Base-by-base conservation (phyloP, 1,139 yeast genomes). In the Blastobotrys illinoisensis region DNA sequence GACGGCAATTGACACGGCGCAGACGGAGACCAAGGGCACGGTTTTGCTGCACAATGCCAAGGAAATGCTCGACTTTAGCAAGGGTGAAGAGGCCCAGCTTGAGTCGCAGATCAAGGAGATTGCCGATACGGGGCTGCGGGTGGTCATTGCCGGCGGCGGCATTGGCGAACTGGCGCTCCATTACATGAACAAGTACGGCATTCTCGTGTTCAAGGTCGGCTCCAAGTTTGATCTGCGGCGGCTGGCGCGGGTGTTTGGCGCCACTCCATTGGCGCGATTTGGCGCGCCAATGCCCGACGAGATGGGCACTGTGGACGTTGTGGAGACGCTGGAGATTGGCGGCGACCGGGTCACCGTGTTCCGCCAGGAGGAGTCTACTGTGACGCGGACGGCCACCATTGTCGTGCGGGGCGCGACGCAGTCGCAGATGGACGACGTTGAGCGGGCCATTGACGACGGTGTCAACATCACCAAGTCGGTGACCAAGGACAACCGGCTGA, bases 251-350 rank as follows among this genome's bases (percentile, higher is more conserved):
- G 99, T 93, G 18, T 91, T 97, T 74, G 98, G 98, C 51, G 98
- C 98, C 47, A 87, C 97, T 19, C 97, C 99, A 55, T 78, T 91
- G 67, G 95, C 97, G 53, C 81, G 97, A 72, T 79, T 95, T 57
- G 97, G 97, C 61, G 96, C 97, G 0, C 98, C 98, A 64, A 82
- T 88, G 76, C 93, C 96, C 13, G 97, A 91, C 67, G 98, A 93
- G 73, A 81, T 88, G 79, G 99, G 99, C 56, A 72, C 79, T 48
- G 81, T 93, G 60, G 99, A 93, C 70, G 72, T 86, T 24, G 93
- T 95, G 52, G 96, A 88, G 75, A 87, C 97, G 20, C 81, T 82
- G 64, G 99, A 93, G 75, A 89, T 93, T 67, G 99, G 99, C 62
- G 97, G 98, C 54, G 98, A 95, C 73, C 82, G 97, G 70, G 99